phyloP scores from a whole-genome alignment of 1,284 basidiomycete species.

The Exobasidium rhododendri region DNA sequence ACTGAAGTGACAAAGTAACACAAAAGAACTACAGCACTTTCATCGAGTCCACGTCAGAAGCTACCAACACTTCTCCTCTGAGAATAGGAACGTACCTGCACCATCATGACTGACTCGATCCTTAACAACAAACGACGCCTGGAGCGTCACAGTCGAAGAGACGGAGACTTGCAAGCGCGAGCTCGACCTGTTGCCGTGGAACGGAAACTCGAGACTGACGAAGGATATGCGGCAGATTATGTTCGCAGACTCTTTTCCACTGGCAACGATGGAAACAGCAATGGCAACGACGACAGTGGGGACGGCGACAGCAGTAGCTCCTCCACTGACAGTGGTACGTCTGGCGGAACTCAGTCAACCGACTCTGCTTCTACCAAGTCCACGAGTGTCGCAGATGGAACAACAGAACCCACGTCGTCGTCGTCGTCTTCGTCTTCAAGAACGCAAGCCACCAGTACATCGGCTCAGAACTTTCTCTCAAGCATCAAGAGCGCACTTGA shows the following conservation, averaged over 20 bases:
- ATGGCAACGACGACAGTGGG: conserved; percentile 19
- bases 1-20: too few relatives aligned
- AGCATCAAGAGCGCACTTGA: neutral
- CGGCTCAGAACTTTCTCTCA: neutral
- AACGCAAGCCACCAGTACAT: neutral
- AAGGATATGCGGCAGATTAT: neutral
- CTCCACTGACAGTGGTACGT: too few relatives aligned
- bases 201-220: neutral
- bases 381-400: neutral
- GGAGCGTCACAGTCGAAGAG: conserved; percentile 33
- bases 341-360: too few relatives aligned
- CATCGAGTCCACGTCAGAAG: neutral
- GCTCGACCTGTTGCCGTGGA: conserved; percentile 3
- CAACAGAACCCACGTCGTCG: neutral
- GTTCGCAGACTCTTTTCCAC: neutral
- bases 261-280: neutral
- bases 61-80: neutral
- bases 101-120: neutral
- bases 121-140: conserved; percentile 18
- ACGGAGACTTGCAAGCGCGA: conserved; percentile 5
- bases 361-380: neutral
- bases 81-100: neutral
- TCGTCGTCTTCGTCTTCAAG: too few relatives aligned
- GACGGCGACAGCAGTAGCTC: conserved; percentile 12
- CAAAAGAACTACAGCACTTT: neutral